These are phyloP conservation scores for Yamadazyma olivae DNA, from an alignment of 805 yeast genomes.

Conservation along the genomic window DNA sequence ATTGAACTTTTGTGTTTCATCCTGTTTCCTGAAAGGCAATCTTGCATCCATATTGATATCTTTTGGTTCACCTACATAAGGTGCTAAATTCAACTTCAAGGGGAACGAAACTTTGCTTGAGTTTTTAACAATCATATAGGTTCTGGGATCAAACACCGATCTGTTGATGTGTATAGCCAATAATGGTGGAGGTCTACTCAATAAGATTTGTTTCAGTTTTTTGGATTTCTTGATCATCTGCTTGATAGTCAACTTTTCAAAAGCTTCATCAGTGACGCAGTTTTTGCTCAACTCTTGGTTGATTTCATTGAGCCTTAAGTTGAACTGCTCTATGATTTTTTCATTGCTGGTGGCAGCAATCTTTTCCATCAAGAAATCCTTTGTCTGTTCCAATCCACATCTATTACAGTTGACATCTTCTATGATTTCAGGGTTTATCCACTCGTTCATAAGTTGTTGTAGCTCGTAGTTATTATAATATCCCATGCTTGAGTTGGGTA, in stretches of 20 bases:
- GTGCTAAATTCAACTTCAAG: constrained; percentile 58
- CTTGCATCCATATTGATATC: constrained; percentile 81
- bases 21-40: constrained; percentile 65
- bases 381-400: constrained; percentile 71
- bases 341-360: constrained; percentile 43
- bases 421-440: constrained; percentile 79
- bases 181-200: constrained; percentile 80
- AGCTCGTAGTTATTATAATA: constrained; percentile 36
- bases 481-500: constrained; percentile 44
- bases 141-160: constrained; percentile 85
- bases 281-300: constrained; percentile 55
- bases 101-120: constrained; percentile 82
- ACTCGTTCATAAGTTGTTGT: constrained; percentile 55
- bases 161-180: constrained; percentile 87
- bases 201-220: constrained; percentile 79
- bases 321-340: constrained; percentile 27
- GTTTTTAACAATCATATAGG: constrained; percentile 81
- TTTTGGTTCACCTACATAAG: constrained; percentile 64
- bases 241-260: constrained; percentile 68
- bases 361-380: constrained; percentile 47
- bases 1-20: constrained; percentile 21
- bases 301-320: constrained; percentile 26
- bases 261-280: constrained; percentile 76
- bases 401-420: constrained; percentile 94
- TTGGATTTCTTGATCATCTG: constrained; percentile 71